Conservation (phyloP, 2,329 filamentous ascomycete species). For the Beauveria caledonica region DNA sequence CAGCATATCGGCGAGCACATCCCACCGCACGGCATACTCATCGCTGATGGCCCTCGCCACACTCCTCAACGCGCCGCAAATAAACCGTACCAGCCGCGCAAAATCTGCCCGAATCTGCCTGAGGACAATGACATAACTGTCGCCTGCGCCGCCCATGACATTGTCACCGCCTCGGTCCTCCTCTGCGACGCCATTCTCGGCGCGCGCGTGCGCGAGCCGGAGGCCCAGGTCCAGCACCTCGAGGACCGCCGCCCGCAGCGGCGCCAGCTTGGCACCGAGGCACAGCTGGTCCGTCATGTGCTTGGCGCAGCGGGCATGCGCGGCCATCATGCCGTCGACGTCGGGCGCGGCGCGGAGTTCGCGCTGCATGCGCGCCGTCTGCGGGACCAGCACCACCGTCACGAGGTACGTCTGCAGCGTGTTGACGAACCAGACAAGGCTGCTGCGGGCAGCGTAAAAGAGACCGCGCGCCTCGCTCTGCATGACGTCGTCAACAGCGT, state of each 20-base stretch:
- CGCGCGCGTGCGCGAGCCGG: constrained; percentile 46
- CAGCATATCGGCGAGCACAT: constrained; percentile 65
- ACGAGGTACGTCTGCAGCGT: constrained; percentile 63
- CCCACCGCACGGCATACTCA: constrained; percentile 50
- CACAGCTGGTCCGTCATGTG: constrained; percentile 56
- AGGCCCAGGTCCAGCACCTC: constrained; percentile 64
- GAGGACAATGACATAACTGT: constrained; percentile 41
- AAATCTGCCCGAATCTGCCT: constrained; percentile 49
- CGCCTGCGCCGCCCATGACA: constrained; percentile 17
- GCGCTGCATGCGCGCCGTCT: constrained; percentile 43
- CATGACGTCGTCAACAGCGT: constrained; percentile 21
- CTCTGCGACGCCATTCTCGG: constrained; percentile 23
- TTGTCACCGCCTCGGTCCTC: constrained; percentile 30
- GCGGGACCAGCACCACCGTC: constrained; percentile 55
- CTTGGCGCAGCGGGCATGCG: constrained; percentile 53
- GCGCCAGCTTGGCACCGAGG: constrained; percentile 54
- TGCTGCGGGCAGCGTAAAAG: constrained; percentile 52
- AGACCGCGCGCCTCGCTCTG: constrained; percentile 20
- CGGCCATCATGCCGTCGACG: constrained; percentile 65
- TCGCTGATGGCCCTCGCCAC: constrained; percentile 62
- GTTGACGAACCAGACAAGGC: constrained; percentile 64
- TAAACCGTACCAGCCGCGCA: constrained; percentile 53
- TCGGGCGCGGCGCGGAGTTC: constrained; percentile 52
- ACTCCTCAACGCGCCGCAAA: constrained; percentile 59
- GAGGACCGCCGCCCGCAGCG: constrained; percentile 61